Evolutionary conservation across 306 rosid genomes (phyloP).

Genomic region (Prunus fruticosa): DNA sequence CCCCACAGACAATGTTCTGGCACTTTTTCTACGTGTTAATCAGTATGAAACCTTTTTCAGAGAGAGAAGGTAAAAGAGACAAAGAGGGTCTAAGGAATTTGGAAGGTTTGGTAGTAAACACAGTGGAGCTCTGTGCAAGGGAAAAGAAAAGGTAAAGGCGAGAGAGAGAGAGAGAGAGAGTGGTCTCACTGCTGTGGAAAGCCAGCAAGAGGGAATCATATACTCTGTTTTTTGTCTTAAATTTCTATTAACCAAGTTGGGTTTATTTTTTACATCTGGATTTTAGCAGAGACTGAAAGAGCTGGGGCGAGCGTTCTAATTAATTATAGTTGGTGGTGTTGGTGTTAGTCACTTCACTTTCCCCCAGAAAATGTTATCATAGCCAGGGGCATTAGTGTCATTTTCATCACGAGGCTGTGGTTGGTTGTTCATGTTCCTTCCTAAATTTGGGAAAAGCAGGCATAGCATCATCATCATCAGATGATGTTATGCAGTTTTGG

Average conservation of each 20-base stretch:
- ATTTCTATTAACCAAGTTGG: slow-evolving; percentile 8
- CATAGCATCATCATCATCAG: background rate
- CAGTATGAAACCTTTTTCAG: slow-evolving; percentile 29
- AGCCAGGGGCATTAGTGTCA: background rate
- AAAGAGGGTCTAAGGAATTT: slow-evolving; percentile 27
- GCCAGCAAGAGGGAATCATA: slow-evolving; percentile 36
- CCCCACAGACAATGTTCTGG: slow-evolving; percentile 33
- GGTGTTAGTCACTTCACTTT: too few relatives aligned
- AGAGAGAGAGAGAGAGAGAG: slow-evolving; percentile 10
- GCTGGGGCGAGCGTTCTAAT: too few relatives aligned
- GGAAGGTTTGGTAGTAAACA: slow-evolving; percentile 24
- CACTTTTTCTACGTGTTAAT: slow-evolving; percentile 32
- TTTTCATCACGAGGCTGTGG: background rate
- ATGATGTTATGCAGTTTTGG: background rate
- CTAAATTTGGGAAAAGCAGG: background rate
- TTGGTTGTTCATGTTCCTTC: background rate
- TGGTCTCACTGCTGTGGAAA: background rate
- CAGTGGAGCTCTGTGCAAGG: slow-evolving; percentile 17
- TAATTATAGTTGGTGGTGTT: too few relatives aligned
- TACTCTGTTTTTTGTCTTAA: slow-evolving; percentile 18
- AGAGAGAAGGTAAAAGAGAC: slow-evolving; percentile 35
- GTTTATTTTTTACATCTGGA: background rate
- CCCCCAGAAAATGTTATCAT: too few relatives aligned
- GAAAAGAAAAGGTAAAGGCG: slow-evolving; percentile 20
- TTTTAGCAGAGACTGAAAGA: background rate